Evolutionary conservation across 768 basidiomycete species (phyloP).

Genomic region (Leccinum subgranulosum): DNA sequence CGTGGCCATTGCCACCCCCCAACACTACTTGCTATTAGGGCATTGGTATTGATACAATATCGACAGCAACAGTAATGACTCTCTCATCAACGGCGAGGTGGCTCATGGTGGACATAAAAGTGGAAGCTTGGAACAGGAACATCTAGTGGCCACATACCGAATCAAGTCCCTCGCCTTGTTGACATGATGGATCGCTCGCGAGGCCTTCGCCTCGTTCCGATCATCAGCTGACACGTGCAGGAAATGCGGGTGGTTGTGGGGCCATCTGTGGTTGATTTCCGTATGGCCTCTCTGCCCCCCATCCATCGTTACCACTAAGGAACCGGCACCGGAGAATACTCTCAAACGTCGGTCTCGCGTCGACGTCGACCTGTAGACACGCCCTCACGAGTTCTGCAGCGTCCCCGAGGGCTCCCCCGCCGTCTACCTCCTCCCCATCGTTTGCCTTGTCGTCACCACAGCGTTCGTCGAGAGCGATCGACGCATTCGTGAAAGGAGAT

Average conservation of each 20-base stretch:
- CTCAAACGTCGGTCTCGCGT: conserved; percentile 82
- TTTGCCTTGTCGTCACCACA: conserved; percentile 70
- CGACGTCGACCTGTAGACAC: conserved; percentile 79
- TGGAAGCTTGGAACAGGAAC: conserved; percentile 2
- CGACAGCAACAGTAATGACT: conserved; percentile 4
- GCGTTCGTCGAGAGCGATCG: conserved; percentile 74
- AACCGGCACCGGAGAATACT: conserved; percentile 77
- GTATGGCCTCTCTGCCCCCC: conserved; percentile 45
- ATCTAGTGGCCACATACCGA: conserved; percentile 13
- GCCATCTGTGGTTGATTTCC: conserved; percentile 22
- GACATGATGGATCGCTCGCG: neutral
- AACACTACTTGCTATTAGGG: neutral
- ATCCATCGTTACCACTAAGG: conserved; percentile 73
- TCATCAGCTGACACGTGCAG: conserved; percentile 25
- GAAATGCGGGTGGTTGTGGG: conserved; percentile 33
- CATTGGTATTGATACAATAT: conserved; percentile 12
- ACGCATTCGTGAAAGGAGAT: conserved; percentile 72
- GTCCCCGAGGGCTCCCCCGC: conserved; percentile 80
- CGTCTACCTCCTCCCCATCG: conserved; percentile 77
- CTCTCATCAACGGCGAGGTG: conserved; percentile 5
- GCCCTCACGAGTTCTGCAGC: conserved; percentile 81
- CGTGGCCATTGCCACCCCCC: neutral
- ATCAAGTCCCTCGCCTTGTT: neutral
- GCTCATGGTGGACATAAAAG: conserved; percentile 12
- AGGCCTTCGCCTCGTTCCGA: conserved; percentile 12